Base-by-base conservation (phyloP, 2,329 filamentous ascomycete genomes). In the Verticillium zaregamsianum region DNA sequence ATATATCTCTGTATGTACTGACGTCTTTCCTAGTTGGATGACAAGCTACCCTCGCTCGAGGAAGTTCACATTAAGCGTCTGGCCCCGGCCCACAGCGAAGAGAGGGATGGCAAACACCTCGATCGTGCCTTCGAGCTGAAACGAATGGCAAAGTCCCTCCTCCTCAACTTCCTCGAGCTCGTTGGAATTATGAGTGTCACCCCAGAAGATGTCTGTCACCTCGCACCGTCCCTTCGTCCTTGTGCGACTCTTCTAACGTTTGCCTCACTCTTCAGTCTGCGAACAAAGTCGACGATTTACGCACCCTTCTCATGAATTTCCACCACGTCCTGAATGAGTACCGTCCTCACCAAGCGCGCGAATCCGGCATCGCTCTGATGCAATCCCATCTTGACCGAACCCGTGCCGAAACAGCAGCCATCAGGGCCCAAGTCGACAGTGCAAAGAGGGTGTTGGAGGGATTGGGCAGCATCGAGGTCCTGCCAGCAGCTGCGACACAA, bases 281-380 rank as follows among this genome's bases (percentile, higher is more conserved):
- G 31, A 82, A 86, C 52, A 96, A 96, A 72, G 82, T 94, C 55
- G 81, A 86, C 55, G 90, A 98, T 73, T 77, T 99, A 35, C 84
- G 90, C 69, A 93, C 89, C 17, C 79, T 98, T 32, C 89, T 96
- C 65, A 88, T 94, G 74, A 98, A 98, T 74, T 90, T 96, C 70
- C 93, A 97, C 76, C 92, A 96, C 70, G 83, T 97, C 60, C 87
- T 98, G 66, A 99, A 99, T 74, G 89, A 96, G 74, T 98, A 97
- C 76, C 85, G 94, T 35, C 93, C 93, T 11, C 93, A 97, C 73
- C 94, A 98, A 77, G 93, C 93, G 28, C 80, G 94, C 55, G 93
- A 97, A 78, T 93, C 89, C 32, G 80, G 96, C 62, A 96, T 97
- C 35, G 77, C 89, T 67, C 85, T 94, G 80, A 93, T 97, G 90